Evolutionary conservation across 225 moss, liverwort and hornwort species (phyloP).

Genomic region (Neckera pumila): DNA sequence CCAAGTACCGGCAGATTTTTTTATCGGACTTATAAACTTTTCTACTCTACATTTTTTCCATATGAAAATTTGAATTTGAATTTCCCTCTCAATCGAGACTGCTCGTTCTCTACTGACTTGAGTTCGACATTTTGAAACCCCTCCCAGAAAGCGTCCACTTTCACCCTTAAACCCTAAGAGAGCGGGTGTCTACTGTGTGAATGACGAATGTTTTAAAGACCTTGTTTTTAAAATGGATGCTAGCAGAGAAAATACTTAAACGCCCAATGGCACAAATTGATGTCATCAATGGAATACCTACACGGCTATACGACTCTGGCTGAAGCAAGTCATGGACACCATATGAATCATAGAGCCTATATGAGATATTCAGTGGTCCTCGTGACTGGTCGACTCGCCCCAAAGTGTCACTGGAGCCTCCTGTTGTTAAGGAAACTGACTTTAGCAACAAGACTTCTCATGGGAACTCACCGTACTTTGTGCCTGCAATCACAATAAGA

Average conservation of each 20-base stretch:
- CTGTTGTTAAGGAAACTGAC: not conserved
- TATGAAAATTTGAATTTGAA: not conserved
- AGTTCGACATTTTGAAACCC: not conserved
- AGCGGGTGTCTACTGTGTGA: not conserved
- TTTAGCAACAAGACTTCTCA: not conserved
- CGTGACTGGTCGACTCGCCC: not conserved
- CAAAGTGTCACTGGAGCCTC: not conserved
- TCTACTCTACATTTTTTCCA: not conserved
- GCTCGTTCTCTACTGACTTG: not conserved
- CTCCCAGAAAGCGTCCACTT: not conserved
- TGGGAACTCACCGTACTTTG: constrained; percentile 49
- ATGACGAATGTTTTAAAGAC: not conserved
- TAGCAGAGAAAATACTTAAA: not conserved
- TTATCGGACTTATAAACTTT: not conserved
- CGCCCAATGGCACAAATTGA: not conserved
- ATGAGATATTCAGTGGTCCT: not conserved
- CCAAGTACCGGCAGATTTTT: not conserved
- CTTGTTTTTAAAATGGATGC: too few relatives aligned
- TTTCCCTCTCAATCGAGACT: not conserved
- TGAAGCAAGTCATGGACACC: not conserved
- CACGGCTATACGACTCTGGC: not conserved
- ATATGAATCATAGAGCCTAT: not conserved
- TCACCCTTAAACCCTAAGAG: too few relatives aligned
- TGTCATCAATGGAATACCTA: not conserved
- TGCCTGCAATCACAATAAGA: constrained; percentile 23